Evolutionary conservation across 192 early-diverging fungal genomes (phyloP).

Genomic region (Backusella westeae): DNA sequence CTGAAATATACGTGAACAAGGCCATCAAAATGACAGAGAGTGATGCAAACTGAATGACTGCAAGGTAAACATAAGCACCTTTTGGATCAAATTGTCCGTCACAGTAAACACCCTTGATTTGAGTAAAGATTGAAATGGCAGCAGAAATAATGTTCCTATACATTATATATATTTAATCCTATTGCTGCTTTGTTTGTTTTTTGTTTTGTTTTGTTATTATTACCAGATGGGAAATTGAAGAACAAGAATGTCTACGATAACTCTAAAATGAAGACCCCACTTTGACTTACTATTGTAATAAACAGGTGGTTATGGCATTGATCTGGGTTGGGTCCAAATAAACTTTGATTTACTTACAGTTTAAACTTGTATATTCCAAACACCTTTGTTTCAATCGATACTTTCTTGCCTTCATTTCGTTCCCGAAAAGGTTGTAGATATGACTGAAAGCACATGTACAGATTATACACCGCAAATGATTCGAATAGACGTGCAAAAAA

Average conservation of each 20-base stretch:
- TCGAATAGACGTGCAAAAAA: constrained; percentile 39
- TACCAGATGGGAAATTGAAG: constrained; percentile 42
- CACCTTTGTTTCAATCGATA: constrained; percentile 19
- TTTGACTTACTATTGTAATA: constrained; percentile 27
- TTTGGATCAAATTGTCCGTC: constrained; percentile 16
- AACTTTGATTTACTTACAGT: constrained; percentile 21
- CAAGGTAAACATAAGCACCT: constrained; percentile 33
- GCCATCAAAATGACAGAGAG: constrained; percentile 35
- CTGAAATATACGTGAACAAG: constrained; percentile 32
- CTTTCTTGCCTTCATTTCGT: constrained; percentile 20
- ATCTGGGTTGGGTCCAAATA: no score
- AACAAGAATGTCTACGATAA: constrained; percentile 36
- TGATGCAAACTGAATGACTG: constrained; percentile 32
- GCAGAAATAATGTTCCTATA: constrained; percentile 33
- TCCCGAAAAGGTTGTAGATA: constrained; percentile 34
- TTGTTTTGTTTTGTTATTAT: not conserved
- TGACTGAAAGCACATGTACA: constrained; percentile 29
- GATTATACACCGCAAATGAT: constrained; percentile 41
- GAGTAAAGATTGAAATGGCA: constrained; percentile 35
- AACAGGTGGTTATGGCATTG: no score
- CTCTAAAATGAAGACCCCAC: constrained; percentile 40
- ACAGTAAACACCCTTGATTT: constrained; percentile 34
- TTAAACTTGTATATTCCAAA: constrained; percentile 23
- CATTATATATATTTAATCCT: not conserved
- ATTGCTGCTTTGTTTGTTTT: not conserved